These are phyloP conservation scores for Prosopis cineraria DNA, from an alignment of 306 rosid genomes.

Conservation along the genomic window DNA sequence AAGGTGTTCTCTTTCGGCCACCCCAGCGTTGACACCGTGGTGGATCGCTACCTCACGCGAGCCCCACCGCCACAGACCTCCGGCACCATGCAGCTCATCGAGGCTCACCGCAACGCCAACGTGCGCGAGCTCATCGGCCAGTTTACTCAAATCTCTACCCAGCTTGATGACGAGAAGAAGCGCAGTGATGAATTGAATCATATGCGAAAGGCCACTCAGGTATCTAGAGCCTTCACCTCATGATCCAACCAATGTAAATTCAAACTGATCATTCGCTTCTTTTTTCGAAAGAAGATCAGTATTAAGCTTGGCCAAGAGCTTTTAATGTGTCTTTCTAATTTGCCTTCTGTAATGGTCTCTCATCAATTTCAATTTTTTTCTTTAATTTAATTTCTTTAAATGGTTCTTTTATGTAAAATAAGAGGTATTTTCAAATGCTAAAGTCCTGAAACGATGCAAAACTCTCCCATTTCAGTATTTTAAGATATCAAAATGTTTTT, in stretches of 20 bases:
- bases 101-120: slow-evolving; percentile 17
- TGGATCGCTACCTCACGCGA: neutral
- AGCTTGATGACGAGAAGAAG: slow-evolving; percentile 7
- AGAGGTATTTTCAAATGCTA: too few relatives aligned
- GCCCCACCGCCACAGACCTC: neutral
- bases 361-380: too few relatives aligned
- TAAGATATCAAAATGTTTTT: too few relatives aligned
- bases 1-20: slow-evolving; percentile 32
- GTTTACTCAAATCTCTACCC: neutral
- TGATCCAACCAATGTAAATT: neutral
- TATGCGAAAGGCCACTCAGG: neutral
- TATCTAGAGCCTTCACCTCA: neutral
- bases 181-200: neutral
- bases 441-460: too few relatives aligned
- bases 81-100: neutral
- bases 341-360: too few relatives aligned
- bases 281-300: too few relatives aligned
- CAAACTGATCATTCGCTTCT: neutral
- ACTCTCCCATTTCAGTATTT: too few relatives aligned
- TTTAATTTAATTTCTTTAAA: too few relatives aligned
- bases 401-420: too few relatives aligned
- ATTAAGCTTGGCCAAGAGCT: too few relatives aligned
- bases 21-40: neutral
- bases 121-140: slow-evolving; percentile 7
- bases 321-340: too few relatives aligned